These are phyloP conservation scores for Rhodamnia rubescens DNA, from an alignment of 345 rosid species.

Conservation along the genomic window DNA sequence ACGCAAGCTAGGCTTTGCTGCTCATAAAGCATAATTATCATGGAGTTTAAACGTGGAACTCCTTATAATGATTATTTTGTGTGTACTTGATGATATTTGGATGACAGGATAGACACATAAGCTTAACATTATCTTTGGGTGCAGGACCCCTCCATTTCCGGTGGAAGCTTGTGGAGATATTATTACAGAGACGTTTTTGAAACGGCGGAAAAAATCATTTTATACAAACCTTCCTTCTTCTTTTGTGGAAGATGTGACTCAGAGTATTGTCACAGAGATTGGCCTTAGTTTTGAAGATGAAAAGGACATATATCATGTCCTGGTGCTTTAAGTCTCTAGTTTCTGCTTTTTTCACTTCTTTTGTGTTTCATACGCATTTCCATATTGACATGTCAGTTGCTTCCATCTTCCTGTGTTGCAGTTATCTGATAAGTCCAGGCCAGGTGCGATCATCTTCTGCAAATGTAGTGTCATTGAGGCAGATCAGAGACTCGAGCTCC, in stretches of 20 bases:
- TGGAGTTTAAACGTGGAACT: not conserved
- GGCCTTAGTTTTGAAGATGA: no score
- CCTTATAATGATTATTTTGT: not conserved
- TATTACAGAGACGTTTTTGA: constrained; percentile 14
- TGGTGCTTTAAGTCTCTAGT: no score
- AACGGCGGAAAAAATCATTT: constrained; percentile 16
- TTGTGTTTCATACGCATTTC: not conserved
- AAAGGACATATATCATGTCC: no score
- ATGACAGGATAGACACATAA: not conserved
- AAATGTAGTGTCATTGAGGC: not conserved
- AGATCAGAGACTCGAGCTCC: not conserved
- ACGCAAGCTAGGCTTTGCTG: not conserved
- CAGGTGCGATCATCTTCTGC: not conserved
- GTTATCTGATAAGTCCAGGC: not conserved
- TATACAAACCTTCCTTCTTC: constrained; percentile 30
- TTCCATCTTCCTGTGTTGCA: not conserved
- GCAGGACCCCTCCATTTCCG: constrained; percentile 17
- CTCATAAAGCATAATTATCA: not conserved
- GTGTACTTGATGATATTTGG: not conserved
- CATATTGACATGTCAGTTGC: not conserved
- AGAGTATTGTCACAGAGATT: constrained; percentile 8
- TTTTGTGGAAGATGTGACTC: constrained; percentile 16
- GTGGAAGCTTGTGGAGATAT: constrained; percentile 4
- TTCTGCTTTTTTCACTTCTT: no score
- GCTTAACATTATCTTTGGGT: not conserved